A percentile compares a stretch with the other conserved stretches of the same genome.
Evolutionary conservation across 805 yeast species (phyloP).

Genomic region (Saccharomycodes ludwigii): DNA sequence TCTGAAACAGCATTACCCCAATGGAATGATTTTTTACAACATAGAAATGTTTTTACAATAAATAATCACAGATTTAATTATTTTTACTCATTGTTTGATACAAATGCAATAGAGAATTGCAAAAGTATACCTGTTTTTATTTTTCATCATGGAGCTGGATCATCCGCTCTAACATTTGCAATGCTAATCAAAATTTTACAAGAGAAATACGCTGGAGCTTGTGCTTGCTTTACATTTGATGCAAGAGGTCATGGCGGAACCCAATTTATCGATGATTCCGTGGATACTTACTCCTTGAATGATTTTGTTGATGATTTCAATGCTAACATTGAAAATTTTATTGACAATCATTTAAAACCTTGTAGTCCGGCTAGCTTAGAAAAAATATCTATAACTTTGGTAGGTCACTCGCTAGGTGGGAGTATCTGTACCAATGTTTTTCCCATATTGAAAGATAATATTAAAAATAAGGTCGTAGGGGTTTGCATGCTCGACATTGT

Average conservation of each 20-base stretch:
- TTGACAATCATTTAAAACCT: constrained; percentile 8
- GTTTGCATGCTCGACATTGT: constrained; percentile 80
- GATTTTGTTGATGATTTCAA: constrained; percentile 48
- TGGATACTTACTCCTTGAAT: constrained; percentile 32
- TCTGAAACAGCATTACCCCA: constrained; percentile 2
- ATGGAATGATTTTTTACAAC: constrained; percentile 18
- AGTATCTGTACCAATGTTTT: constrained; percentile 55
- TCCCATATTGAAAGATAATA: constrained; percentile 10
- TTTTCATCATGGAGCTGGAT: constrained; percentile 93
- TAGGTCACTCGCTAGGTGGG: constrained; percentile 94
- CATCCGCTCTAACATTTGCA: constrained; percentile 71
- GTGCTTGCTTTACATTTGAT: constrained; percentile 66
- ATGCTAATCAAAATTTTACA: constrained; percentile 29
- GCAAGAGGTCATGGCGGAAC: constrained; percentile 77
- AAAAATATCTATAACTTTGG: constrained; percentile 33
- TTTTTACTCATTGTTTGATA: constrained; percentile 32
- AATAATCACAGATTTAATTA: constrained; percentile 30
- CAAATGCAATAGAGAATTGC: not conserved
- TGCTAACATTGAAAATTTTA: constrained; percentile 32
- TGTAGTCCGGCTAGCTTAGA: not conserved
- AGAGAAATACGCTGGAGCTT: constrained; percentile 23
- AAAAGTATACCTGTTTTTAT: constrained; percentile 43
- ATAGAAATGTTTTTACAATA: constrained; percentile 4
- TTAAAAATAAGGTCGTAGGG: constrained; percentile 38
- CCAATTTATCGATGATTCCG: constrained; percentile 10